phyloP scores from a whole-genome alignment of 176 grass and related monocot species.

The Avena sativa region DNA sequence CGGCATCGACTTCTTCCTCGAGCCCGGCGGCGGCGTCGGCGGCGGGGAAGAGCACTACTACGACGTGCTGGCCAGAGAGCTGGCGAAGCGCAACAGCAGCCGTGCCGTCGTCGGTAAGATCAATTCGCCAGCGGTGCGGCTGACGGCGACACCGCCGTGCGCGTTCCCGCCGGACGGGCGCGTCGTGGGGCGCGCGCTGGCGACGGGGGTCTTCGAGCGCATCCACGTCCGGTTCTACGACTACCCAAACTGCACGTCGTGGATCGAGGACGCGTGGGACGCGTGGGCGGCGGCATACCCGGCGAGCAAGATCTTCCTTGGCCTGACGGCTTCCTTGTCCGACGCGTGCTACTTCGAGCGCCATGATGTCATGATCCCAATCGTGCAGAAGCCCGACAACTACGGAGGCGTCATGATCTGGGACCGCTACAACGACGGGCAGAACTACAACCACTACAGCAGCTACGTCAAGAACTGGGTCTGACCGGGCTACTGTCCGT shows the following conservation, averaged over 20 bases:
- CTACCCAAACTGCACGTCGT: slow-evolving; percentile 33
- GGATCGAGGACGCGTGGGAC: slow-evolving; percentile 17
- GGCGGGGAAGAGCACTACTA: slow-evolving; percentile 35
- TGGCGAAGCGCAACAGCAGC: neutral
- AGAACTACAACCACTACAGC: neutral
- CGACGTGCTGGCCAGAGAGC: neutral
- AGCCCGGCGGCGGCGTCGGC: neutral
- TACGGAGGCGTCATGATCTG: slow-evolving; percentile 49
- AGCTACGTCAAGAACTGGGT: slow-evolving; percentile 35
- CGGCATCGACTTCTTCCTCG: slow-evolving; percentile 38
- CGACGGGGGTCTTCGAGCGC: slow-evolving; percentile 60
- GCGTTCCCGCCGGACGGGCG: slow-evolving; percentile 46
- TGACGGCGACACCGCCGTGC: slow-evolving; percentile 62
- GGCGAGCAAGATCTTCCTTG: neutral
- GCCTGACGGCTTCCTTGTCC: neutral
- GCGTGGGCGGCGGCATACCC: slow-evolving; percentile 46
- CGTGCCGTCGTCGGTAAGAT: neutral
- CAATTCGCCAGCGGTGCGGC: neutral
- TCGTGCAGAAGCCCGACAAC: slow-evolving; percentile 29
- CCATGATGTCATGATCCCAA: slow-evolving; percentile 23
- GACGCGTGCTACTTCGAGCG: neutral
- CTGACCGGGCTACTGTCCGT: neutral
- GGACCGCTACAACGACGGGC: slow-evolving; percentile 41
- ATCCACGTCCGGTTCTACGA: slow-evolving; percentile 79
- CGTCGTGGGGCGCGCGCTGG: slow-evolving; percentile 30